Percentiles rank a stretch among this genome's conserved stretches.
Conservation (phyloP, 2,329 filamentous ascomycete species). For the Davidsoniella australis region DNA sequence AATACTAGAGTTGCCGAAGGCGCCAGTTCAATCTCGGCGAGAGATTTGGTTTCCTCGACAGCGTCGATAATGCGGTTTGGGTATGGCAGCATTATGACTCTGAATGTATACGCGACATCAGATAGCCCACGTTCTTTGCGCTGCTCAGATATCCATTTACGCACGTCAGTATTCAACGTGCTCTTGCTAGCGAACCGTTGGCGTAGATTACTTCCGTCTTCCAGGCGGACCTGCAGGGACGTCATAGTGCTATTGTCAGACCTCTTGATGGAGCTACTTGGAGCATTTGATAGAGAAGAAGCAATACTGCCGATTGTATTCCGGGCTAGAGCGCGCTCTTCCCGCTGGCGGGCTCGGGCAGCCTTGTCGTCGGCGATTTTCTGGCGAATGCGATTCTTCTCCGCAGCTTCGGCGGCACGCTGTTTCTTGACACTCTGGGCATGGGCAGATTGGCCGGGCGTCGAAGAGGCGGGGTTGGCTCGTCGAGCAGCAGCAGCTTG, state of each 20-base stretch:
- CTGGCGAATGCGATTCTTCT: constrained; percentile 53
- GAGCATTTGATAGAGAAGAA: constrained; percentile 18
- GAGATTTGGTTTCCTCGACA: constrained; percentile 51
- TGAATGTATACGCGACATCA: constrained; percentile 48
- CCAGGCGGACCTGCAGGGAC: constrained; percentile 61
- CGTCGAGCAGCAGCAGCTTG: constrained; percentile 13
- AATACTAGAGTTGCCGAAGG: constrained; percentile 74
- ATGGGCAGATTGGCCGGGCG: constrained; percentile 24
- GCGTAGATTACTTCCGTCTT: constrained; percentile 69
- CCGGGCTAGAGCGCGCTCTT: constrained; percentile 16
- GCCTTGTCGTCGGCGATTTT: constrained; percentile 63
- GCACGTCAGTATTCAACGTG: constrained; percentile 48
- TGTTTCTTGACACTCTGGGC: constrained; percentile 42
- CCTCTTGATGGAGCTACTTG: constrained; percentile 20
- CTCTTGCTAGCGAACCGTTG: constrained; percentile 48
- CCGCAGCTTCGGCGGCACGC: constrained; percentile 36
- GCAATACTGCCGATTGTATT: constrained; percentile 19
- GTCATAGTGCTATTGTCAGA: constrained; percentile 19
- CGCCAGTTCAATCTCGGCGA: constrained; percentile 53
- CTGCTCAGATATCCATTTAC: constrained; percentile 58
- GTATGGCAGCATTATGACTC: constrained; percentile 62
- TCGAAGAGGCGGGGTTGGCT: constrained; percentile 20
- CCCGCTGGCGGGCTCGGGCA: constrained; percentile 39
- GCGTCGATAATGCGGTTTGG: constrained; percentile 60
- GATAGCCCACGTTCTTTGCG: constrained; percentile 39